Base-by-base conservation (phyloP, 305 asterid species). In the Stenogyne calaminthoides region DNA sequence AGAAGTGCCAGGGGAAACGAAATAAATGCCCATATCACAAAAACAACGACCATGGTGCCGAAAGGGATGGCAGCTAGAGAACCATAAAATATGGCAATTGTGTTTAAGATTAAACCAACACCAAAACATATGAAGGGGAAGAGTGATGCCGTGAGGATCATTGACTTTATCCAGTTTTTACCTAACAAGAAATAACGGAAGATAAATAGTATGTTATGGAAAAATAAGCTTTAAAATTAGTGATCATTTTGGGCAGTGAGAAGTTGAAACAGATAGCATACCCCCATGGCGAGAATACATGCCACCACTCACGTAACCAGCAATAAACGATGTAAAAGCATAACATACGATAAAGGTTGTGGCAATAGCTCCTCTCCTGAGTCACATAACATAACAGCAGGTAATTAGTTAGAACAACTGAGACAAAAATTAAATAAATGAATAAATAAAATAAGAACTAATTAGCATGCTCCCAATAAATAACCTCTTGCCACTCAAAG, bases 321-420 rank as follows among this genome's bases (percentile, higher is more conserved):
- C 88, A 62, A 91, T 83, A 80, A 88, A 88, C 29, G 97, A 88
- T 61, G 97, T 91, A 60, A 91, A 83, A 69, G 89, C 91, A 66
- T 91, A 91, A 70, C 93, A 88, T 15, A 88, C 85, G 32, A 91
- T 84, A 61, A 91, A 91, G 61, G 89, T 84, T 34, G 92, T 88
- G 76, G 80, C 86, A 75, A 88, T 87, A 40, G 90, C 86, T 85
- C 97, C 95, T 84, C 95, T 80, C 97, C 97, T 91, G 88, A 80
- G 70, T 66, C 63, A 73, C 64, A 77, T 46, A 80, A 76, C 44
- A 71, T 32, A 15, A 27, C 64, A 61, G 74, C 71, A 64, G 55
- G 75, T 71, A 52, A 77, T 71, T 34, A 74, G 68, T 61, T 67
- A 68, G 39, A 68, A 47, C 55, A 75, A 44, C 56, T 49, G 16